Conservation (phyloP, 2,329 filamentous ascomycete genomes). For the Paecilomyces niveus region DNA sequence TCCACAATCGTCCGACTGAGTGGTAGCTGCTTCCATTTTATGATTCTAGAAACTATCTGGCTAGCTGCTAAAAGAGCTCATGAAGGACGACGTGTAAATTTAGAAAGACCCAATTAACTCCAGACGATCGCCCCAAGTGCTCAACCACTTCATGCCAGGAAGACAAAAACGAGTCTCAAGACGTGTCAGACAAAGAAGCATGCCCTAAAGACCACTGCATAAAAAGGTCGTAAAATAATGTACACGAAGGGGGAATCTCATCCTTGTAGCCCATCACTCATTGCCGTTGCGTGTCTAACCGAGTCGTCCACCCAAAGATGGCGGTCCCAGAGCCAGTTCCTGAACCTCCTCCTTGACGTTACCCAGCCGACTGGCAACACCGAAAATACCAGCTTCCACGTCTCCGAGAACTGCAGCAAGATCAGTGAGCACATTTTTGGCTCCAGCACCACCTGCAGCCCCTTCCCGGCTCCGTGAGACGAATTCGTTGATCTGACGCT, state of each 20-base stretch:
- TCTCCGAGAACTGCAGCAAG: constrained; percentile 56
- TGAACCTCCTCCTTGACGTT: constrained; percentile 55
- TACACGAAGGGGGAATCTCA: background rate
- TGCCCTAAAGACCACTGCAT: background rate
- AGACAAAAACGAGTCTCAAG: background rate
- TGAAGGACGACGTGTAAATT: background rate
- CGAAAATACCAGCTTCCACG: constrained; percentile 58
- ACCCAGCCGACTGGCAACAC: constrained; percentile 56
- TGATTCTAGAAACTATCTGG: background rate
- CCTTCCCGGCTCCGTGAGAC: constrained; percentile 35
- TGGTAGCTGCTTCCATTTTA: background rate
- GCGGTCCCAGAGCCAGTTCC: constrained; percentile 44
- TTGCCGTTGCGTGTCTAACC: constrained; percentile 2
- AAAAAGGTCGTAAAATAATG: background rate
- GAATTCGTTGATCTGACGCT: constrained; percentile 54
- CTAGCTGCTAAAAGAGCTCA: background rate
- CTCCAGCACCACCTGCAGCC: constrained; percentile 30
- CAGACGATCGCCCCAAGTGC: background rate
- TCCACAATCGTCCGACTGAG: background rate
- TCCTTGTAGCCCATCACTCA: background rate
- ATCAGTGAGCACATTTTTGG: constrained; percentile 33
- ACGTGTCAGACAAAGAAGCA: background rate
- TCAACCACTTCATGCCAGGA: background rate
- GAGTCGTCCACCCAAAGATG: constrained; percentile 18
- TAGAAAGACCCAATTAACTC: background rate